Conservation (phyloP, 208 protist genomes). For the Angomonas deanei region DNA sequence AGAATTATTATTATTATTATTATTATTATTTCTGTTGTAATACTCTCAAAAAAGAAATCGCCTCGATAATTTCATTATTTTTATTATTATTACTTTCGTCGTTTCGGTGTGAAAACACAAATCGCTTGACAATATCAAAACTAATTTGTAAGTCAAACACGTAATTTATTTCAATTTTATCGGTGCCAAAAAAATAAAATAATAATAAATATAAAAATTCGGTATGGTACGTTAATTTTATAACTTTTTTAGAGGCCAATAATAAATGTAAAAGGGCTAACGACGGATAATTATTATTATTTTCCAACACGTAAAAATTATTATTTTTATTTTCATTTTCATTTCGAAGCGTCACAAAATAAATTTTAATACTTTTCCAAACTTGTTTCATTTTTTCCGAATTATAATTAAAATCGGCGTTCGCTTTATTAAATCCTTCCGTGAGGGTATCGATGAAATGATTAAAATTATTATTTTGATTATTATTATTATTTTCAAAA, state of each 20-base stretch:
- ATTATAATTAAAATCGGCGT: not conserved
- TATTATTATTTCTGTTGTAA: not conserved
- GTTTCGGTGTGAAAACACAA: not conserved
- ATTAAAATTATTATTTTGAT: not conserved
- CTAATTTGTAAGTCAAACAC: not conserved
- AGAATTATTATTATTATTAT: too few species aligned
- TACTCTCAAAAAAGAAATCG: not conserved
- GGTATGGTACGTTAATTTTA: not conserved
- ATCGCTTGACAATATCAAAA: not conserved
- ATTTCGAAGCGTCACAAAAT: not conserved
- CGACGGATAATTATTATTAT: not conserved
- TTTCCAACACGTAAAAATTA: not conserved
- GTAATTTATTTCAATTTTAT: not conserved
- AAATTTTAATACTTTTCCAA: not conserved
- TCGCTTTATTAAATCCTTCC: not conserved
- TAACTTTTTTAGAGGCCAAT: not conserved
- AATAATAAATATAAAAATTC: not conserved
- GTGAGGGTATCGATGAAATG: not conserved
- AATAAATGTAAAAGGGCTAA: not conserved
- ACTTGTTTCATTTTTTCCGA: not conserved
- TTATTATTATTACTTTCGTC: not conserved
- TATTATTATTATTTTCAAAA: not conserved
- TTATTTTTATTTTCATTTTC: not conserved
- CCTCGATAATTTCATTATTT: not conserved
- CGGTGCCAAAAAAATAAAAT: not conserved